Evolutionary conservation across 1,284 basidiomycete species (phyloP).

Genomic region (Naganishia sp.): DNA sequence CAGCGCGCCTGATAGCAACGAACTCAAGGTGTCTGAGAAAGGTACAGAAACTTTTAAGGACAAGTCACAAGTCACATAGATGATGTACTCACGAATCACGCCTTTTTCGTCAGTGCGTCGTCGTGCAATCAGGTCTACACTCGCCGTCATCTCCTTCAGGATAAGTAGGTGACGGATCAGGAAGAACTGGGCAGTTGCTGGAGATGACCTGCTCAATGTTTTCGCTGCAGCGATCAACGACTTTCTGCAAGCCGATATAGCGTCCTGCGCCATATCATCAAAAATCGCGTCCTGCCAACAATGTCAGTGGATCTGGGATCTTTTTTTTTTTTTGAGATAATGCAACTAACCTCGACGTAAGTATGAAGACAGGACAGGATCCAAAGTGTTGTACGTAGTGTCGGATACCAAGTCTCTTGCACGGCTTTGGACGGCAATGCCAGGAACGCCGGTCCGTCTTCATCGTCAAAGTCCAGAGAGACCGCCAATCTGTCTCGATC

Average conservation of each 20-base stretch:
- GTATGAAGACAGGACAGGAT: conserved; percentile 82
- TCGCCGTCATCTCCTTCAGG: conserved; percentile 80
- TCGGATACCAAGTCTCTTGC: conserved; percentile 85
- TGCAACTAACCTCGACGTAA: conserved; percentile 74
- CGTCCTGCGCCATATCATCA: conserved; percentile 89
- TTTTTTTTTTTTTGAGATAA: too few relatives aligned
- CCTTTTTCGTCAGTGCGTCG: conserved; percentile 50
- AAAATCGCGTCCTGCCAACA: conserved; percentile 75
- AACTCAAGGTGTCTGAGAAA: conserved; percentile 67
- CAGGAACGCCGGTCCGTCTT: conserved; percentile 61
- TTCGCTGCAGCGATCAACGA: conserved; percentile 73
- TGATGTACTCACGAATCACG: conserved; percentile 49
- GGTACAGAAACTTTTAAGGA: conserved; percentile 49
- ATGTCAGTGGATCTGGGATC: too few relatives aligned
- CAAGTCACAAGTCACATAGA: conserved; percentile 50
- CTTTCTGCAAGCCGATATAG: conserved; percentile 73
- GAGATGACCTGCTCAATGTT: conserved; percentile 59
- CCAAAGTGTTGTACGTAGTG: conserved; percentile 79
- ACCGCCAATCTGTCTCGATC: conserved; percentile 33
- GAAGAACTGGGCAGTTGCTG: conserved; percentile 74
- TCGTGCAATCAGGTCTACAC: conserved; percentile 64
- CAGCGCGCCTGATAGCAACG: conserved; percentile 67
- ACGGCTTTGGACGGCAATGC: conserved; percentile 69
- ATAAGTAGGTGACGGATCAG: conserved; percentile 85
- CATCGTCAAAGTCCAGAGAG: conserved; percentile 46